Base-by-base conservation (phyloP, 305 asterid genomes). In the Solanum hybrid region DNA sequence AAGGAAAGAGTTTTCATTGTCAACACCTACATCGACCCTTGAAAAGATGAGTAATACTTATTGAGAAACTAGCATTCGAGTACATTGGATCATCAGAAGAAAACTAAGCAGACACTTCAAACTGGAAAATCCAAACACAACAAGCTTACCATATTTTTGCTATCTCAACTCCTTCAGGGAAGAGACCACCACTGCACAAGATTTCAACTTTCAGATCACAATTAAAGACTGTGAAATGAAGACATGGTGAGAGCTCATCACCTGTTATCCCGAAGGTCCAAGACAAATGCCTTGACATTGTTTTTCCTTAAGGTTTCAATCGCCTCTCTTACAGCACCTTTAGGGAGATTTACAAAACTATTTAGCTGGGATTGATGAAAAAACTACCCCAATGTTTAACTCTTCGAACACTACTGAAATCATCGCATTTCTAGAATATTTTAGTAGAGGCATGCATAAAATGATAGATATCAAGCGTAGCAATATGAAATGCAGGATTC, bases 81-180 rank as follows among this genome's bases (percentile, higher is more conserved):
- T 33, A 33, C 40, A 36, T 40, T 79, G 85, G 85, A 79, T 24
- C 85, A 36, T 13, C 77, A 71, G 34, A 26, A 71, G 77, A 71
- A 71, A 24, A 71, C 34, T 71, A 71, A 71, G 34, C 34, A 71
- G 77, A 71, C 77, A 26, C 20, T 71, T 26, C 33, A 79, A 42
- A 82, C 74, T 88, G 76, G 26, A 88, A 7, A 57, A 88, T 51
- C 78, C 74, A 87, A 69, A 76, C 88, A 89, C n/a, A 26, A 57
- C 16, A 22, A 75, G 90, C 99, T 95, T 93, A 97, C 99, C 99
- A 97, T 46, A 97, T 97, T 92, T 97, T 97, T 89, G 99, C 99
- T 82, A 97, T 95, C 94, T 97, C 99, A 90, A 97, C 95, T 95
- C 99, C 99, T 95, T 97, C 99, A 61, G 99, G 99, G 90, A 97